Evolutionary conservation across 805 yeast genomes (phyloP), one percentile per base, ranked within the genome.

Genomic region (Metschnikowia sp.): DNA sequence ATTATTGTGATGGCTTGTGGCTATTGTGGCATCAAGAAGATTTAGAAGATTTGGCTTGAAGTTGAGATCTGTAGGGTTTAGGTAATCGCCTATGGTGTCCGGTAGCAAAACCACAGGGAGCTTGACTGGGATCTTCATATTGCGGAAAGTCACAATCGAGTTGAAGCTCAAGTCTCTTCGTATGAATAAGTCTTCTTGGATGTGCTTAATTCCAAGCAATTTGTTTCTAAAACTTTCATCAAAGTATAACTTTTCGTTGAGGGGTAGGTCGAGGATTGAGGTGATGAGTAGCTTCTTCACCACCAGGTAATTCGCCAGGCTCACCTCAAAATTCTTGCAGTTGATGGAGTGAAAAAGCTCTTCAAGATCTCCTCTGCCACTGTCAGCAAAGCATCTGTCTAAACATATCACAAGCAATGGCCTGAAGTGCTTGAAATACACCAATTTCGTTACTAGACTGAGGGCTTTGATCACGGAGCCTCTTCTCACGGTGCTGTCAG

Each of bases 381-480:
- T 58, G 8, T 43, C 39, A 7, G 58, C 53, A 44, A 77, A 77
- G 54, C 76, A 76, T 38, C 62, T 62, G 57, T 78, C 83, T 38
- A 84, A 67, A 5, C 82, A 72, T 32, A 80, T 72, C 39, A 79
- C 61, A 36, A 84, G 58, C 44, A 83, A 55, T 8, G 88, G 88
- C 56, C 78, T 79, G 64, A 83, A 81, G 34, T 76, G 74, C 48
- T 75, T 75, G 60, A 81, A 81, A 57, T 71, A 79, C 32, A 74
- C 63, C 43, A 79, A 63, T 11, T 72, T 67, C 2, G 89, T 81
- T 1, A 84, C 75, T 9, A 85, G 64, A 6, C 85, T 78, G 47
- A 85, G 66, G 2, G 87, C 70, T 57, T 78, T 79, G 47, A 85
- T 82, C 13, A 68, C 65, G 2, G 82, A 78, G 1, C 90, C 90